Evolutionary conservation across 805 yeast species (phyloP), one percentile per base, ranked within the genome.

Genomic region (Saccharomycopsis synnaedendra): DNA sequence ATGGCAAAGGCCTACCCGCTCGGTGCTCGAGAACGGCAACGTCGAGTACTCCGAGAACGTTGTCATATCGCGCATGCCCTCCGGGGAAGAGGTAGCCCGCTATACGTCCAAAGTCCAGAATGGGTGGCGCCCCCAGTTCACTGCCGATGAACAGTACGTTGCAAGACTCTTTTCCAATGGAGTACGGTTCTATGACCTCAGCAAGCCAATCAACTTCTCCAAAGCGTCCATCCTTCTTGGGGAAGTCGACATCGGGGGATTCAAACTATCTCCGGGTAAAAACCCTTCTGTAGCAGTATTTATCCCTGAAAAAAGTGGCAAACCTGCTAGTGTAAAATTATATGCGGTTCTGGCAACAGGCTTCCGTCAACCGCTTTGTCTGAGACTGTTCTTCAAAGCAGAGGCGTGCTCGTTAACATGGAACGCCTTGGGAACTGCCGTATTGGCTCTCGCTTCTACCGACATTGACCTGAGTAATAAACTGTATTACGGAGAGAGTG

Each of bases 401-500:
- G 98, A 93, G 62, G 77, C 85, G 55, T 93, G 96, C 65, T 82
- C 77, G 57, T 76, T 93, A 68, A 82, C 78, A 62, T 93, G 99
- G 99, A 93, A 94, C 65, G 75, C 79, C 35, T 73, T 88, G 54
- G 99, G 99, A 51, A 93, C 97, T 51, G 95, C 97, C 5, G 71
- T 90, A 52, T 70, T 94, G 60, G 96, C 96, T 43, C 74, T 89
- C 57, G 95, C 97, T 4, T 84, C 93, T 42, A 93, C 97, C 31
- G 98, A 93, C 66, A 95, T 90, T 57, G 98, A 93, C 66, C 73
- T 93, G 33, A 77, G 94, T 34, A 94, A 94, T 64, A 82, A 90
- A 70, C 83, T 94, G 1, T 93, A 93, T 68, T 93, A 93, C 62
- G 99, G 99, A 56, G 97, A 93, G 69, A 86, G 95, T 46, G 87